Base-by-base conservation (phyloP, 2,329 filamentous ascomycete species). In the Talaromyces islandicus region DNA sequence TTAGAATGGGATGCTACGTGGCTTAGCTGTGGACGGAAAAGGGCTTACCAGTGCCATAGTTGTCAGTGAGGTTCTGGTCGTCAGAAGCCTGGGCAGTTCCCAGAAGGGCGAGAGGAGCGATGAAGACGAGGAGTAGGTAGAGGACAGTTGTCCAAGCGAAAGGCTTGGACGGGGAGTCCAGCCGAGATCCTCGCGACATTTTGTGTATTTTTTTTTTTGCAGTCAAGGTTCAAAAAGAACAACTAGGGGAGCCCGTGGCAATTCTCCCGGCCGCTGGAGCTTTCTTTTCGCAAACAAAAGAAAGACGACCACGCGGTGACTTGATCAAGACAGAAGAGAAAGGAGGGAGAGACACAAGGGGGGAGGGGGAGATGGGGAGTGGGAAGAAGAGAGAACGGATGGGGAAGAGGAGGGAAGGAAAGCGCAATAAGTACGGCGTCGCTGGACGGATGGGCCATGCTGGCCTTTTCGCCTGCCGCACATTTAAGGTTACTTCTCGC, bases 81-180 rank as follows among this genome's bases (percentile, higher is more conserved):
- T 88, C 86, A 63, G 88, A 85, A 63, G 88, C 93, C 67, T 88
- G 84, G 68, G 83, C 88, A 65, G 83, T 83, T 78, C 89, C 87
- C 68, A 96, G 85, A 73, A 97, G 88, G 66, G 92, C 89, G 73
- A 96, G 83, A 68, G 92, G 92, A 66, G 89, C 84, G 70, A 87
- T 86, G 71, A 99, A 90, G 67, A 97, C 86, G 66, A 96, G 86
- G 74, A 91, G 86, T 71, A 97, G 88, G 83, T 96, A 97, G 81
- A 92, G 88, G 78, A 96, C 82, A 75, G 94, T 85, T 80, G 85
- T 91, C 92, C 84, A 97, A 82, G 87, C 88, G 81, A 81, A 92
- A 75, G 83, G 86, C 83, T 85, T 88, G 81, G 79, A 85, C 82
- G 81, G 84, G 82, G 81, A 84, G 79, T 69, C 70, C 63, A 71